Evolutionary conservation across 73 alveolate genomes (phyloP), one percentile per base, ranked within the genome.

Genomic region (Effrenium voratum): DNA sequence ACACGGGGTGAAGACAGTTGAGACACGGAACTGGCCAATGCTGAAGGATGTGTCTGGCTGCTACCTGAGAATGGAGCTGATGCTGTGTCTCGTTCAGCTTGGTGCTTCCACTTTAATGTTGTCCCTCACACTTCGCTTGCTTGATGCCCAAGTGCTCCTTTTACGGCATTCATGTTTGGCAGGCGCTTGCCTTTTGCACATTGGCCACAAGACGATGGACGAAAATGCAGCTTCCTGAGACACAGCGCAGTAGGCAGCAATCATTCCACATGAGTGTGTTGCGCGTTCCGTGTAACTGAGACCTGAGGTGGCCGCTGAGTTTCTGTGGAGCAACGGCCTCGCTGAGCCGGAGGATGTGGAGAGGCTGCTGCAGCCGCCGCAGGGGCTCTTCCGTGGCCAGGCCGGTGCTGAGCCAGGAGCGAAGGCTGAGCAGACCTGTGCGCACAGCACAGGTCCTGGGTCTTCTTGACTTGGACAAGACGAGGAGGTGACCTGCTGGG

Each of bases 1-100:
- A 92, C 98, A 92, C 40, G 98, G 98, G 22, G 92, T 92, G 68
- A 92, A 92, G 98, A 92, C 98, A 2, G 98, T 92, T 57, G 98
- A 92, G 88, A 92, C 98, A 5, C 98, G 98, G 52, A 92, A 92
- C 82, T 59, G 88, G 92, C 98, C 98, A 1, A 92, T 92, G 98
- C 91, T 92, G 68, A 92, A 40, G 83, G 98, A 77, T 30, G 66
- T 55, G 19, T 79, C 81, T 2, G 98, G 98, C 63, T 28, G 40
- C 8, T 49, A 24, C 34, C 92, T 19, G 12, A 76, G 87, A 24
- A 40, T 52, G 15, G 63, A 52, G 19, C 45, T 68, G 47, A 68
- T 0, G 8, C 47, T 68, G 80, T 34, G 22, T 34, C 8, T 52
- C 26, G 19, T 8, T 52, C 19, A 52, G 47, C 86, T 34, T 34